These are phyloP conservation scores for Misopates orontium DNA, from an alignment of 257 asterid genomes.

Conservation along the genomic window DNA sequence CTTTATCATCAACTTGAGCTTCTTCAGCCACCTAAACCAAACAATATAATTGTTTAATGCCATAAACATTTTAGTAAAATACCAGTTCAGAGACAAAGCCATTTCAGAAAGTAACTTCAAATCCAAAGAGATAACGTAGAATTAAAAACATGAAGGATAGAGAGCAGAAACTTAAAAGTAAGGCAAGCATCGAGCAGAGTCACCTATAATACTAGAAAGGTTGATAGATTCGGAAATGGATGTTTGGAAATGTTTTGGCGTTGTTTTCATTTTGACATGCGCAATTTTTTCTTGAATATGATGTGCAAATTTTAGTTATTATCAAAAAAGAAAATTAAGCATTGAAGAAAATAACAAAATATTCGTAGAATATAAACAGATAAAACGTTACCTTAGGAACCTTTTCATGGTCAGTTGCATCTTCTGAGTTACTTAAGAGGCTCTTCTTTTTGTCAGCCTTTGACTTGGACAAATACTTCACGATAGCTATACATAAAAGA, in stretches of 20 bases:
- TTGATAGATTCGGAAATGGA: too few relatives aligned
- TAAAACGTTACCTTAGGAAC: conserved; percentile 39
- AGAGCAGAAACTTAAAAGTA: neutral
- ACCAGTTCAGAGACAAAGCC: neutral
- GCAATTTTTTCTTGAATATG: too few relatives aligned
- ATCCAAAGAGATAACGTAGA: conserved; percentile 3
- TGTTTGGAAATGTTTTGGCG: too few relatives aligned
- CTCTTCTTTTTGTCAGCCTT: conserved; percentile 81
- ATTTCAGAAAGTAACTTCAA: neutral
- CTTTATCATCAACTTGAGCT: conserved; percentile 55
- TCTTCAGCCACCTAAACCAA: conserved; percentile 61
- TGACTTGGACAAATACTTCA: conserved; percentile 76
- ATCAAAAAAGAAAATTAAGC: too few relatives aligned
- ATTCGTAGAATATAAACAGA: too few relatives aligned
- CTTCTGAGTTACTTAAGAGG: conserved; percentile 62
- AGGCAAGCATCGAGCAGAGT: conserved; percentile 3
- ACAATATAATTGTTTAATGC: conserved; percentile 12
- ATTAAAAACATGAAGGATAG: neutral
- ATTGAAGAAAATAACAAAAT: too few relatives aligned
- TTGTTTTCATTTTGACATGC: too few relatives aligned
- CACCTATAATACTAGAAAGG: too few relatives aligned
- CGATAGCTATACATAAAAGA: conserved; percentile 57
- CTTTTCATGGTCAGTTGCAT: conserved; percentile 36
- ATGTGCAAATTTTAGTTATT: too few relatives aligned
- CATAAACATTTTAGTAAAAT: conserved; percentile 17